Conservation (phyloP, 1,284 basidiomycete genomes). For the Microbotryum lychnidis-dioicae region DNA sequence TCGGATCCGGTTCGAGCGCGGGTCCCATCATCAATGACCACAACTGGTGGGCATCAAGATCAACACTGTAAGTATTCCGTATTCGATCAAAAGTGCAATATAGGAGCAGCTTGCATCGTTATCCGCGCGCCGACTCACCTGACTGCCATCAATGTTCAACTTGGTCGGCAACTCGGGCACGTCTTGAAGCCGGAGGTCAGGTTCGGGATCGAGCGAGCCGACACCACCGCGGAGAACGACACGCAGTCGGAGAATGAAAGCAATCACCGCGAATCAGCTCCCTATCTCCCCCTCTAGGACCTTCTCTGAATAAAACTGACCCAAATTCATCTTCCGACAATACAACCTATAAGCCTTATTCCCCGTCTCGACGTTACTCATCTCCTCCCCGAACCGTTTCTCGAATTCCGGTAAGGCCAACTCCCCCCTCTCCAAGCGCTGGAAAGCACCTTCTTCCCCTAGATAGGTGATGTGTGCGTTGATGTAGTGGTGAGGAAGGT, state of each 20-base stretch:
- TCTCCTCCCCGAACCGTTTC: conserved; percentile 33
- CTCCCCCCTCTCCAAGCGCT: conserved; percentile 38
- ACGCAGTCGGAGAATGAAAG: no score
- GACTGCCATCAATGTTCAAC: conserved; percentile 34
- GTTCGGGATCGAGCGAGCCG: no score
- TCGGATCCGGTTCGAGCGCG: conserved; percentile 32
- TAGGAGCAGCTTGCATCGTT: neutral
- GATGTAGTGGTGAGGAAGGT: conserved; percentile 39
- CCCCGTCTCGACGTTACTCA: conserved; percentile 33
- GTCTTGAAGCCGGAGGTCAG: conserved; percentile 21
- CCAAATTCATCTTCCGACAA: conserved; percentile 30
- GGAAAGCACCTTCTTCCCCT: conserved; percentile 39
- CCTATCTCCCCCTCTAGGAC: neutral
- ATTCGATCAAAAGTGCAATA: no score
- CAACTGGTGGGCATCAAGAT: conserved; percentile 27
- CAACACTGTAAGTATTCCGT: neutral
- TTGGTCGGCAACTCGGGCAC: conserved; percentile 31
- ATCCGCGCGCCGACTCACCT: conserved; percentile 22
- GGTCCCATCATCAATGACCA: conserved; percentile 41
- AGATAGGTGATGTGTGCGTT: conserved; percentile 40
- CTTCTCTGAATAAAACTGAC: conserved; percentile 6
- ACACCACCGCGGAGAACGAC: no score
- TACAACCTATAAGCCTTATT: conserved; percentile 35
- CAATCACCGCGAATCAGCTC: neutral
- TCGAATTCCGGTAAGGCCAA: conserved; percentile 39